Base-by-base conservation (phyloP, 139 green algal species). In the Chara braunii region DNA sequence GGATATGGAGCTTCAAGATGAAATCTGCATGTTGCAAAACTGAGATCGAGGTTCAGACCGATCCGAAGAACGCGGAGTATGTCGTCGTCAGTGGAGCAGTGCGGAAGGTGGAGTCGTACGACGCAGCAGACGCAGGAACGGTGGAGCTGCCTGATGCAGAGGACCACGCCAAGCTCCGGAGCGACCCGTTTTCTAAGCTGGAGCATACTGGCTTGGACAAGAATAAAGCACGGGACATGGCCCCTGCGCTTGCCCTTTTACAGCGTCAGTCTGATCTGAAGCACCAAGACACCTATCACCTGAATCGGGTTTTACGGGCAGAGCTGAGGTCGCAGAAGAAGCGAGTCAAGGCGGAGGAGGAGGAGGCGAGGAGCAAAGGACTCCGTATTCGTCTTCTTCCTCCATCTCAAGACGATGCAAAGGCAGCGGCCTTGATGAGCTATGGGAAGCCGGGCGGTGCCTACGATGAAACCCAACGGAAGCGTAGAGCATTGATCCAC, bases 1-100 rank as follows among this genome's bases (percentile, higher is more conserved):
- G 89, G 58, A 86, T 97, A 12, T 94, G 87, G 88, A 77, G 74
- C 40, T 98, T 98, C 78, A 60, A 37, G 31, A 97, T 98, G 90
- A 70, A 50, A 7, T 80, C 88, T 29, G 84, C 93, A 35, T 97
- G 92, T 78, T 95, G 89, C 75, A 69, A 75, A 58, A n/a, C 60
- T 36, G 58, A 72, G 42, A 94, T 98, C 45, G 87, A 89, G 56
- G 85, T 98, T 3, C 82, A 89, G 33, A 96, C 90, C 34, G 90
- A 97, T 74, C 91, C 91, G 14, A 91, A 92, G 53, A 89, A 85
- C 42, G 70, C 80, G 1, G 86, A 95, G 37, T 97, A 96, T 74
- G 60, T 82, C 1, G 74, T 95, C 3, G 81, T 89, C 11, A 60
- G 56, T 51, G 67, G 67, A 5, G 67, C 58, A 1, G 37, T 72